Evolutionary conservation across 305 asterid species (phyloP).

Genomic region (Striga hermonthica): DNA sequence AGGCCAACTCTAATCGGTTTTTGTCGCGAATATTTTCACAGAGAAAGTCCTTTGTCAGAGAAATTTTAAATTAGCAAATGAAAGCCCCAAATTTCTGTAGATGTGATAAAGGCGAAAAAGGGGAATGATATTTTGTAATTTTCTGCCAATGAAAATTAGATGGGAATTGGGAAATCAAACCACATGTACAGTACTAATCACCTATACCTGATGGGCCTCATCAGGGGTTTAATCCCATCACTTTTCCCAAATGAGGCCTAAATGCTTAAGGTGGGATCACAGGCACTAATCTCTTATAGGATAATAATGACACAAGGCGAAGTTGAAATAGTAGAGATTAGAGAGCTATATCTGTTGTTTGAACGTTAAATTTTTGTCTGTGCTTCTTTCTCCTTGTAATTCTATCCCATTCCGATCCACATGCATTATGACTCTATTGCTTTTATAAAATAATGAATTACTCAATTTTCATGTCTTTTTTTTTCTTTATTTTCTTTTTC

Average conservation of each 20-base stretch:
- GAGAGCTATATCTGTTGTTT: constrained; percentile 11
- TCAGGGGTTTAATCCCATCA: too few relatives aligned
- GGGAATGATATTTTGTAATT: too few relatives aligned
- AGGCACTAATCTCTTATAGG: constrained; percentile 4
- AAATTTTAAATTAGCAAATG: too few relatives aligned
- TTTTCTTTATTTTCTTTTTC: constrained; percentile 26
- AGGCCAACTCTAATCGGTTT: too few relatives aligned
- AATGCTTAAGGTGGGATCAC: constrained; percentile 16
- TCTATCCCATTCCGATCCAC: constrained; percentile 19
- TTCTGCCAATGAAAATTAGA: too few relatives aligned
- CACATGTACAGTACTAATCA: too few relatives aligned
- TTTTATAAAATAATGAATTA: constrained; percentile 14
- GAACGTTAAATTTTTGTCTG: not conserved
- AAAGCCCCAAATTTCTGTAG: too few relatives aligned
- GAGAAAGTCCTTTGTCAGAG: too few relatives aligned
- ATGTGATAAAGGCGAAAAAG: too few relatives aligned
- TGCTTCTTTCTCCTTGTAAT: constrained; percentile 8
- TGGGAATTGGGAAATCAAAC: too few relatives aligned
- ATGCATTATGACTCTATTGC: constrained; percentile 22
- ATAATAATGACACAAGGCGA: constrained; percentile 17
- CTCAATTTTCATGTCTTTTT: not conserved
- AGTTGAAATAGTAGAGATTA: constrained; percentile 10
- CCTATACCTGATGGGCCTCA: too few relatives aligned
- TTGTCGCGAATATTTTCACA: too few relatives aligned
- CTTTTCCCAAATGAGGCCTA: not conserved